phyloP scores from a whole-genome alignment of 2,329 filamentous ascomycete species.

The Penicillium sp. region DNA sequence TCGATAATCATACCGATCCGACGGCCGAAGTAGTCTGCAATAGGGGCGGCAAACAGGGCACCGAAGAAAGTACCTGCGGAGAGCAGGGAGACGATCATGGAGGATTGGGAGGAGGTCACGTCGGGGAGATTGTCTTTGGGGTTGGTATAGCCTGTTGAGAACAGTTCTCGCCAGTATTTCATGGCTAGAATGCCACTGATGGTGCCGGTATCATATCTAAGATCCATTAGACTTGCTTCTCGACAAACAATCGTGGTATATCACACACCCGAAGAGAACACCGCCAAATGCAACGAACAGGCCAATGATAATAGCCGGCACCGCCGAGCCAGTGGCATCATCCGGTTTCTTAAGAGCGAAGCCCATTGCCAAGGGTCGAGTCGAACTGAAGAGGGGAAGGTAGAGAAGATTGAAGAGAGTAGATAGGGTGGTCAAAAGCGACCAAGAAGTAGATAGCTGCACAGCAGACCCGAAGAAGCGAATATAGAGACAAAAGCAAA shows the following conservation, averaged over 20 bases:
- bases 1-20: constrained; percentile 42
- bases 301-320: constrained; percentile 52
- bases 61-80: constrained; percentile 66
- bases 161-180: constrained; percentile 39
- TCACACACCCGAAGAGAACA: constrained; percentile 49
- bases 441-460: not conserved
- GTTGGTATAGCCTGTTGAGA: constrained; percentile 35
- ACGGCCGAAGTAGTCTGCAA: constrained; percentile 37
- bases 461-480: constrained; percentile 2
- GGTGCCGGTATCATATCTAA: constrained; percentile 51
- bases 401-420: not conserved
- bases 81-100: constrained; percentile 40
- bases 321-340: constrained; percentile 44
- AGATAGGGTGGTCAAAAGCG: not conserved
- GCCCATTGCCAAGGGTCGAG: constrained; percentile 32
- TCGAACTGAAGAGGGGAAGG: not conserved
- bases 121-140: constrained; percentile 40
- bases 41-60: constrained; percentile 42
- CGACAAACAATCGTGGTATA: constrained; percentile 28
- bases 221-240: not conserved
- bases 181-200: constrained; percentile 52
- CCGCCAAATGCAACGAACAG: constrained; percentile 57
- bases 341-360: constrained; percentile 45
- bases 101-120: constrained; percentile 49
- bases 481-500: not conserved